Conservation (phyloP, 345 rosid genomes). For the Adansonia digitata region DNA sequence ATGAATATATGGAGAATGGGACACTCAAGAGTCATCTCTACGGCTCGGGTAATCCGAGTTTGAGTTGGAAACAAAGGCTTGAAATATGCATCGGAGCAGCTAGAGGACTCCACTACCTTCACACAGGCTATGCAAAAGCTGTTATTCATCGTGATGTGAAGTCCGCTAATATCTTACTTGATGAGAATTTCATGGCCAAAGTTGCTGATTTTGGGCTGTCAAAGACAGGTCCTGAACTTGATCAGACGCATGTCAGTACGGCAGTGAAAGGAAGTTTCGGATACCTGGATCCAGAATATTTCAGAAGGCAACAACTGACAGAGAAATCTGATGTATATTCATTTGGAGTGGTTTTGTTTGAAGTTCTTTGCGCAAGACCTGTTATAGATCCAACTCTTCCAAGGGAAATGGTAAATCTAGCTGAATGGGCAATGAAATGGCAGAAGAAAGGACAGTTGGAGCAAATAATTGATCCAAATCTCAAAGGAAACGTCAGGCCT, state of each 20-base stretch:
- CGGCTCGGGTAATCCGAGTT: constrained; percentile 50
- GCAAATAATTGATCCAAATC: constrained; percentile 59
- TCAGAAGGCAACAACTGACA: constrained; percentile 83
- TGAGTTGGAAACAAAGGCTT: constrained; percentile 63
- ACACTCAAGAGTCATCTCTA: constrained; percentile 67
- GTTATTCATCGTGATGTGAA: constrained; percentile 75
- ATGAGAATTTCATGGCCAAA: constrained; percentile 72
- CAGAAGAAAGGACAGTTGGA: constrained; percentile 77
- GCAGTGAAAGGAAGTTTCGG: constrained; percentile 96
- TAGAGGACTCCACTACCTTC: constrained; percentile 70
- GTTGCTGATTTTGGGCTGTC: constrained; percentile 85
- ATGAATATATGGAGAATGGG: constrained; percentile 79
- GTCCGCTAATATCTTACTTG: constrained; percentile 69
- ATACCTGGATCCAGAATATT: constrained; percentile 86
- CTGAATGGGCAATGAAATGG: constrained; percentile 96
- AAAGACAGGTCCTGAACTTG: constrained; percentile 87
- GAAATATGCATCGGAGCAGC: constrained; percentile 72
- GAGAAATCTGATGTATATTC: constrained; percentile 93
- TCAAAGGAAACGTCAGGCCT: constrained; percentile 51
- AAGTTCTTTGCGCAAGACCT: constrained; percentile 91
- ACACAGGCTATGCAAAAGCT: constrained; percentile 62
- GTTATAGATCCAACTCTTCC: constrained; percentile 86
- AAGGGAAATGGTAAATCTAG: constrained; percentile 86
- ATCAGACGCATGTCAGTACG: constrained; percentile 93
- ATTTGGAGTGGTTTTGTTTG: constrained; percentile 85